Percentiles rank a stretch among this genome's conserved stretches.
phyloP scores from a whole-genome alignment of 441 rosid species.

The Populus hybrid region DNA sequence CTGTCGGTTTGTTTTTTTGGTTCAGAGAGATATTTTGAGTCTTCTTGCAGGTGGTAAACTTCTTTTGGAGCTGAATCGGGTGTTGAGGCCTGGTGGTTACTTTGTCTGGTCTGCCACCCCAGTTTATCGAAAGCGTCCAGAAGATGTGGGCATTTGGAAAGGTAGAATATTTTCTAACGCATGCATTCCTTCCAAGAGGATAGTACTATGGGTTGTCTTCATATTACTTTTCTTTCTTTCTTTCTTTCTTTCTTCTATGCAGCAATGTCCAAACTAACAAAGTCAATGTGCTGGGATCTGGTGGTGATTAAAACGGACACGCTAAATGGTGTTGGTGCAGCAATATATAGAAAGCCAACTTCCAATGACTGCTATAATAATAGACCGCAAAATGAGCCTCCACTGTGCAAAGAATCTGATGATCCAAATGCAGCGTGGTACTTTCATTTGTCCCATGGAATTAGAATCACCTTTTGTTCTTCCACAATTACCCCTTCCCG shows the following conservation, averaged over 20 bases:
- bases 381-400: slow-evolving; percentile 68
- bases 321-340: slow-evolving; percentile 67
- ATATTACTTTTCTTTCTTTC: no score
- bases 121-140: slow-evolving; percentile 69
- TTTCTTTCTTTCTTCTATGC: slow-evolving; percentile 25
- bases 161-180: slow-evolving; percentile 38
- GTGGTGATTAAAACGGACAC: slow-evolving; percentile 60
- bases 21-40: slow-evolving; percentile 1
- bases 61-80: slow-evolving; percentile 30
- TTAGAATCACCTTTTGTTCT: neutral
- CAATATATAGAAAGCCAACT: slow-evolving; percentile 74
- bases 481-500: neutral
- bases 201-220: slow-evolving; percentile 48
- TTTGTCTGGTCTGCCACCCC: slow-evolving; percentile 99
- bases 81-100: slow-evolving; percentile 88
- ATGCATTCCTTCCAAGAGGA: slow-evolving; percentile 13
- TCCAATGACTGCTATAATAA: slow-evolving; percentile 72
- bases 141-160: slow-evolving; percentile 83
- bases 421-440: slow-evolving; percentile 93
- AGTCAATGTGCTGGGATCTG: slow-evolving; percentile 87
- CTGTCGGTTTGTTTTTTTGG: neutral
- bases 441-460: neutral
- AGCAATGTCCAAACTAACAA: slow-evolving; percentile 70
- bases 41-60: slow-evolving; percentile 70
- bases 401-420: slow-evolving; percentile 67